phyloP scores from a whole-genome alignment of 2,329 filamentous ascomycete genomes.

The Tolypocladium tundrense region DNA sequence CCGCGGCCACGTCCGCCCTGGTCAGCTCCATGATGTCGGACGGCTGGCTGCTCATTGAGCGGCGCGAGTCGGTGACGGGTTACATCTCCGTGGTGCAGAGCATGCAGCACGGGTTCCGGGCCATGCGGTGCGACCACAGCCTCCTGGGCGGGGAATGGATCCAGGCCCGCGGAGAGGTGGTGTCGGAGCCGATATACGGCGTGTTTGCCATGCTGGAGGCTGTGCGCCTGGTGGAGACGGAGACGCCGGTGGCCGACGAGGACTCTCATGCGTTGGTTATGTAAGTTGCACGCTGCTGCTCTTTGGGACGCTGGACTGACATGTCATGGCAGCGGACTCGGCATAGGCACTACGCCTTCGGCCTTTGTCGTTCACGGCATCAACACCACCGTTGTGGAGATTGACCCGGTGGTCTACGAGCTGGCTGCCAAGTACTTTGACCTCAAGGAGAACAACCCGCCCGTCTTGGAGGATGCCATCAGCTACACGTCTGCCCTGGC shows the following conservation, averaged over 20 bases:
- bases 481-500: conserved; percentile 46
- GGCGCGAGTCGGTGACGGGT: conserved; percentile 78
- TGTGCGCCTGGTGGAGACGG: conserved; percentile 64
- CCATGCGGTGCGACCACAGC: conserved; percentile 89
- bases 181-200: conserved; percentile 83
- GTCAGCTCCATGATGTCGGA: conserved; percentile 56
- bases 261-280: conserved; percentile 76
- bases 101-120: conserved; percentile 57
- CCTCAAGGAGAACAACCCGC: conserved; percentile 64
- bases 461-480: conserved; percentile 75
- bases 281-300: conserved; percentile 36
- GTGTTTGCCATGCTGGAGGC: conserved; percentile 96
- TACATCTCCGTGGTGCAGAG: conserved; percentile 89
- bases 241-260: conserved; percentile 43
- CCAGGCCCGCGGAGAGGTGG: conserved; percentile 37
- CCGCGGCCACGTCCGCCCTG: conserved; percentile 47
- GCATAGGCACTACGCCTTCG: conserved; percentile 83
- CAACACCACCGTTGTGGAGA: conserved; percentile 87
- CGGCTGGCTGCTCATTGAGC: conserved; percentile 68
- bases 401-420: conserved; percentile 80
- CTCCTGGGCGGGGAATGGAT: conserved; percentile 89
- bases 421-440: conserved; percentile 78
- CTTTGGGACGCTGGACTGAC: neutral
- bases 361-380: conserved; percentile 82
- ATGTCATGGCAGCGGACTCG: conserved; percentile 55